Conservation (phyloP, 345 rosid species). For the Arabis hirsuta region DNA sequence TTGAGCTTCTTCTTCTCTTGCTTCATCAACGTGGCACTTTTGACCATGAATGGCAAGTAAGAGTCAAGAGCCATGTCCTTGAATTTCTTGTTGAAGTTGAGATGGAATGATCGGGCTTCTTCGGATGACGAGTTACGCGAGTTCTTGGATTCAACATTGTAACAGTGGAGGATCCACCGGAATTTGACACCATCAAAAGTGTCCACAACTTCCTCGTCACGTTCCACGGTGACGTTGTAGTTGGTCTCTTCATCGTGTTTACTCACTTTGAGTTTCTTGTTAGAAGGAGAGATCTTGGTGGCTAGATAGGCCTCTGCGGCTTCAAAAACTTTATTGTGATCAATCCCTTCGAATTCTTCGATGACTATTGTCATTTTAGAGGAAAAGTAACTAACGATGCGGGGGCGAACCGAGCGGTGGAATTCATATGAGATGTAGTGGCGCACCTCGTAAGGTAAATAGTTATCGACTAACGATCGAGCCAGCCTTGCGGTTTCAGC, state of each 20-base stretch:
- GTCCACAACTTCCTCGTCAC: conserved; percentile 59
- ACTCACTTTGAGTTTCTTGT: conserved; percentile 51
- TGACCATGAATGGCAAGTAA: conserved; percentile 58
- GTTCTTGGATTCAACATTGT: conserved; percentile 46
- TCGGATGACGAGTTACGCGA: conserved; percentile 41
- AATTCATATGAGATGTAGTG: conserved; percentile 37
- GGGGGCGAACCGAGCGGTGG: conserved; percentile 21
- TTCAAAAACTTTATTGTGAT: conserved; percentile 50
- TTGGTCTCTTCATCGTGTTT: conserved; percentile 63
- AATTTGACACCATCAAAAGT: conserved; percentile 53
- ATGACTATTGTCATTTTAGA: conserved; percentile 53
- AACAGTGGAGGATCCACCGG: conserved; percentile 56
- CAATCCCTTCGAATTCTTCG: conserved; percentile 54
- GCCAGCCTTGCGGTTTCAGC: conserved; percentile 59
- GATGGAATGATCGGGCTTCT: conserved; percentile 54
- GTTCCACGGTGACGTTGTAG: conserved; percentile 52
- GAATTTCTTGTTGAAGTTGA: conserved; percentile 59
- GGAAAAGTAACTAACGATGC: conserved; percentile 46
- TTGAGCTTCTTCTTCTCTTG: conserved; percentile 59
- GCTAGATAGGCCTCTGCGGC: conserved; percentile 57
- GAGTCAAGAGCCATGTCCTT: conserved; percentile 53
- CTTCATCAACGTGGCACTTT: conserved; percentile 47
- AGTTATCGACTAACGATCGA: conserved; percentile 50
- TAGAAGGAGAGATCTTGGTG: conserved; percentile 45
- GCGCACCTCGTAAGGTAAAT: conserved; percentile 52